Base-by-base conservation (phyloP, 176 grass and related monocot species). In the Cenchrus purpureus region DNA sequence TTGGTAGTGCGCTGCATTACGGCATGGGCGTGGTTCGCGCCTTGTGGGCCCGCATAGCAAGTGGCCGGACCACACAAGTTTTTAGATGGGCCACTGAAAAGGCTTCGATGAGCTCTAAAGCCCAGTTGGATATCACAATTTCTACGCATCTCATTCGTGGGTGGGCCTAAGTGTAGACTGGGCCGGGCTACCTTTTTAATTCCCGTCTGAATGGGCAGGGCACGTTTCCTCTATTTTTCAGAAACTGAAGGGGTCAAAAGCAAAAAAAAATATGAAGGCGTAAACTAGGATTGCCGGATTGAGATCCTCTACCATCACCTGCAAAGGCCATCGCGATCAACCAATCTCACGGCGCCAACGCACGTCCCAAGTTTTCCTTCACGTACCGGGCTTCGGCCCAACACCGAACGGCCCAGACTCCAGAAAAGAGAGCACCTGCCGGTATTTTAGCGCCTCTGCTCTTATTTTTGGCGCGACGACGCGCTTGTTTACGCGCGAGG, bases 41-140 rank as follows among this genome's bases (percentile, higher is more conserved):
- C 50, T 44, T 58, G 82, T 54, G 64, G 63, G 63, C 63, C 48
- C 63, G 78, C 17, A n/a, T 65, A 13, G 61, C 61, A 22, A 71
- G 68, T 49, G 6, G 55, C 65, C 42, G 7, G 25, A 25, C 25
- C 25, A 25, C 25, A 25, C 25, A 25, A 25, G 25, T 25, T 25
- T 25, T 25, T 25, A 25, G 25, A 25, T 25, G 53, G 53, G 55
- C 13, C 16, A 57, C 5, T 19, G 5, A 19, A 19, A 16, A 19
- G 55, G 1, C 6, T 54, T 54, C 19, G 1, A 59, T 59, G 56
- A 20, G 7, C 57, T 46, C 7, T 46, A 46, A 44, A 57, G 64
- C 31, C 64, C 32, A 66, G 31, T 40, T 40, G 6, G 4, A 65
- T 15, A 10, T 29, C 3, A 10, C 2, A 4, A 40, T 40, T 34